phyloP scores from a whole-genome alignment of 768 basidiomycete genomes.

The Trametes punicea region DNA sequence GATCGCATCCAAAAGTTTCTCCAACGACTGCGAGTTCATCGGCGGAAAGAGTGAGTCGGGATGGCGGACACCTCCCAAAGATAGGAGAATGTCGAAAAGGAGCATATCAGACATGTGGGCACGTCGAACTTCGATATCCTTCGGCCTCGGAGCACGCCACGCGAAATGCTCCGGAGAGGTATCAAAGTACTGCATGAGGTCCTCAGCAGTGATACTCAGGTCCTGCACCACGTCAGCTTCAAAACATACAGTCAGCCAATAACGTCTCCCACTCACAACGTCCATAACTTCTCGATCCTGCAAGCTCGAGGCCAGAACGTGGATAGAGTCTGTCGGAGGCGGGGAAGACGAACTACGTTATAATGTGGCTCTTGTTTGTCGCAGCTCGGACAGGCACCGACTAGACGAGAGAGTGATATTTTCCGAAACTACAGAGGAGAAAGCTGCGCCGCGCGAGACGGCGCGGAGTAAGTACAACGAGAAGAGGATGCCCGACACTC shows the following conservation, averaged over 20 bases:
- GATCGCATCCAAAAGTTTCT: constrained; percentile 58
- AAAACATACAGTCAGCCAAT: neutral
- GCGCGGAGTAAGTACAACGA: neutral
- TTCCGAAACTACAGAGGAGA: no score
- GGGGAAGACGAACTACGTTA: no score
- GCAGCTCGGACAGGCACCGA: no score
- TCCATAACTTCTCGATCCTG: neutral
- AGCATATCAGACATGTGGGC: constrained; percentile 58
- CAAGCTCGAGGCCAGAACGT: no score
- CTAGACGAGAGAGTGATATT: no score
- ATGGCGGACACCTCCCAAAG: constrained; percentile 56
- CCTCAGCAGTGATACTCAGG: neutral
- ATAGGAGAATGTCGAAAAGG: constrained; percentile 71
- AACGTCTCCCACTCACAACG: constrained; percentile 6
- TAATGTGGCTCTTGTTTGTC: neutral
- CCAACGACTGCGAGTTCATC: constrained; percentile 47
- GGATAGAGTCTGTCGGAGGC: no score
- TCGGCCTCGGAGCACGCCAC: constrained; percentile 50
- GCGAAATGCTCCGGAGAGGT: constrained; percentile 50
- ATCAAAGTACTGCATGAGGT: constrained; percentile 43
- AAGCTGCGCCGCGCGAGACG: no score
- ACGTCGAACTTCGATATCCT: constrained; percentile 62
- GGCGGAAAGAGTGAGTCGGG: constrained; percentile 72
- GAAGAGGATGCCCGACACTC: neutral
- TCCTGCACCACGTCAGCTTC: neutral